Percentiles rank a stretch among this genome's conserved stretches.
Conservation (phyloP, 129 eudicot species). For the Scalesia atractyloides region DNA sequence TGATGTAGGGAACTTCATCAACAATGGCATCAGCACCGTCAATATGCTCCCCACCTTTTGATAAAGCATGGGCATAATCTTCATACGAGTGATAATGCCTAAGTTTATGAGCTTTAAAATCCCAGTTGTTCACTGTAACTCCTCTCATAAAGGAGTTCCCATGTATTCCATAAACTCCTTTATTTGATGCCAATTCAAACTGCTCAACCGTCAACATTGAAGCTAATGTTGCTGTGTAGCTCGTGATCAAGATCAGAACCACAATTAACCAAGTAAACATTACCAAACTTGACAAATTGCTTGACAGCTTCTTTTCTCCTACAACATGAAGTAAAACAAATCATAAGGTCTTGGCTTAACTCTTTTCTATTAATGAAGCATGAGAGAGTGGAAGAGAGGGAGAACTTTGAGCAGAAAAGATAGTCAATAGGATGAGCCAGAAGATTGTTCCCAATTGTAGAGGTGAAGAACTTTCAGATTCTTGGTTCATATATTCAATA, state of each 20-base stretch:
- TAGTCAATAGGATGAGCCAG: no score
- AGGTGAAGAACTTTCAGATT: no score
- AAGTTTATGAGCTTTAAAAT: not conserved
- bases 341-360: no score
- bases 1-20: constrained; percentile 37
- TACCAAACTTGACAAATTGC: not conserved
- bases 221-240: no score
- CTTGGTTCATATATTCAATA: no score
- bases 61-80: not conserved
- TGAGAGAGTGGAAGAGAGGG: no score
- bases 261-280: not conserved
- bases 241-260: not conserved
- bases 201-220: no score
- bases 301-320: constrained; percentile 8
- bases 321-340: not conserved
- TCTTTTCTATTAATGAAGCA: no score
- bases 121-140: not conserved
- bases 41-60: constrained; percentile 40
- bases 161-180: not conserved
- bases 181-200: not conserved
- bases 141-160: not conserved
- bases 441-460: no score
- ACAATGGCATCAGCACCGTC: constrained; percentile 41
- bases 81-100: not conserved
- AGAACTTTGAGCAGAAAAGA: no score